Base-by-base conservation (phyloP, 371 early-diverging fungal genomes). In the Blyttiomyces sp. region DNA sequence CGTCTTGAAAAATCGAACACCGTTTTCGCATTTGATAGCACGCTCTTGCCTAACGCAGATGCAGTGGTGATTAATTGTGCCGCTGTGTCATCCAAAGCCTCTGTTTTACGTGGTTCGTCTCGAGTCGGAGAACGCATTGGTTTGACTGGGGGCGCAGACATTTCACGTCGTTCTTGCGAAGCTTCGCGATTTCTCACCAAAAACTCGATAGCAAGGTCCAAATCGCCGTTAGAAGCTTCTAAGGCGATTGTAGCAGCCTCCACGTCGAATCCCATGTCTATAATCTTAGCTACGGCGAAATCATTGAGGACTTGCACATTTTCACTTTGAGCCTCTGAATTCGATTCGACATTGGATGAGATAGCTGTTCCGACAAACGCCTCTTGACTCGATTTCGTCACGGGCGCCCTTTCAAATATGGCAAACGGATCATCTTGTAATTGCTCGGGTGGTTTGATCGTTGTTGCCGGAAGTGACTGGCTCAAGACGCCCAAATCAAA, bases 191-290 rank as follows among this genome's bases (percentile, higher is more conserved):
- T 64, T 13, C 48, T 34, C 1, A 66, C 53, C 11, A 75, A 54
- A 42, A 71, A 13, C 13, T 70, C 65, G 11, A 89, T 76, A 4
- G 88, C 91, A 4, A 71, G 69, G 39, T 81, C 77, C 2, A 91
- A 73, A 54, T 87, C 84, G 0, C 66, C 72, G n/a, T 73, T 75
- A 2, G 86, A 77, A 30, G 84, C 84, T 30, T 78, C 81, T 27
- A 92, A 70, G 5, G 92, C 92, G 6, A 77, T 62, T 27, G 61
- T 72, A 0, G 90, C 85, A 49, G 75, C 76, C 19, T 85, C 82
- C 1, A 72, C 67, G 19, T 79, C 73, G 66, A 91, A 94, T 0
- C 92, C 92, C 86, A 89, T 87, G 30, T 84, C 84, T 16, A 86
- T 77, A 48, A 92, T 75, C 66, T 86, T 84, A 1, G 88, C 87